phyloP scores from a whole-genome alignment of 176 grass and related monocot species.

The Oryza punctata region DNA sequence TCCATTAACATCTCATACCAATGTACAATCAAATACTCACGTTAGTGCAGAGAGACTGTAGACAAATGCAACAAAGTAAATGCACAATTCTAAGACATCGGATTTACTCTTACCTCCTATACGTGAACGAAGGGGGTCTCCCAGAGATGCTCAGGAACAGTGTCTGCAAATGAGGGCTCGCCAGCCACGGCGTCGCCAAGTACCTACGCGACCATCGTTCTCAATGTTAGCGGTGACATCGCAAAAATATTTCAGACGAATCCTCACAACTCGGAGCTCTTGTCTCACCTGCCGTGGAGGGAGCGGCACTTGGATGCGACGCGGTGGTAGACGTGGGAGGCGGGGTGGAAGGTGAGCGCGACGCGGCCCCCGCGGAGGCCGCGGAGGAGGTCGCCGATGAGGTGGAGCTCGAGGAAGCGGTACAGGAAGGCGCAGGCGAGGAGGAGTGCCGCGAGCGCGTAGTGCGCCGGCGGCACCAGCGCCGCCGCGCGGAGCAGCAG shows the following conservation, averaged over 20 bases:
- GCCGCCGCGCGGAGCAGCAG: constrained; percentile 61
- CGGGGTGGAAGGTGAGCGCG: constrained; percentile 71
- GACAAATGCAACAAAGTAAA: not conserved
- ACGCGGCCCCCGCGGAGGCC: constrained; percentile 71
- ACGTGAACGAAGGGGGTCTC: constrained; percentile 60
- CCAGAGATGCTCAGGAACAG: constrained; percentile 77
- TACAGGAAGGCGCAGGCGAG: constrained; percentile 54
- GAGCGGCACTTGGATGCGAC: constrained; percentile 73
- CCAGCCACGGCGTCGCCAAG: constrained; percentile 87
- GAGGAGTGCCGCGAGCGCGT: constrained; percentile 48
- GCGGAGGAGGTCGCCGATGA: constrained; percentile 60
- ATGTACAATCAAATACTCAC: not conserved
- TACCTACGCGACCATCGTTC: constrained; percentile 49
- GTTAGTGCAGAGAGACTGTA: not conserved
- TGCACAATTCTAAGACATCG: not conserved
- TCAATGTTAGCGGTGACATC: not conserved
- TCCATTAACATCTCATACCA: not conserved
- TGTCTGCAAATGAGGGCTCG: constrained; percentile 94
- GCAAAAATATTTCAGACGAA: not conserved
- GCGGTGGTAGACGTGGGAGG: constrained; percentile 70
- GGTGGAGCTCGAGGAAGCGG: constrained; percentile 85
- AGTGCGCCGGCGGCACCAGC: constrained; percentile 51
- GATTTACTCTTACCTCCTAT: constrained; percentile 60
- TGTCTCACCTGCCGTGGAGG: constrained; percentile 80
- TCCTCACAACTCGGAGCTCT: not conserved